Evolutionary conservation across 179 eudicot species (phyloP).

Genomic region (Corrigiola litoralis): DNA sequence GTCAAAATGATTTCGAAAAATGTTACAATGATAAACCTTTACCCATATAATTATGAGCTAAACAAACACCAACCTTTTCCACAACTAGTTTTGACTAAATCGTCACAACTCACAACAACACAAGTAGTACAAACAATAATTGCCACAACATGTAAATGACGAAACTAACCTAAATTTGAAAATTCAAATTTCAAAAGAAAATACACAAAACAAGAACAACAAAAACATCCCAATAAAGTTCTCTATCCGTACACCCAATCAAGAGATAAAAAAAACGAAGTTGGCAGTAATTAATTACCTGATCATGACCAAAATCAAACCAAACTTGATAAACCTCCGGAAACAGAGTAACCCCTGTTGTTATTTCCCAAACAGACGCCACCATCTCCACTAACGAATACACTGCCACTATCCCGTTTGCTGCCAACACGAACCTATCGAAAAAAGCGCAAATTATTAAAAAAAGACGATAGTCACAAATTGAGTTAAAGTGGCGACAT

Average conservation of each 20-base stretch:
- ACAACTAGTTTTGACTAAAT: not conserved
- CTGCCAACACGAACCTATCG: constrained; percentile 56
- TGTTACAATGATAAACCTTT: not conserved
- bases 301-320: constrained; percentile 88
- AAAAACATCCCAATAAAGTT: not conserved
- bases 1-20: too few relatives aligned
- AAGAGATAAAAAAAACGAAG: not conserved
- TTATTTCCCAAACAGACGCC: constrained; percentile 76
- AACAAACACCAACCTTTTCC: not conserved
- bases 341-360: constrained; percentile 51
- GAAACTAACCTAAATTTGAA: not conserved
- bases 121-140: not conserved
- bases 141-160: not conserved
- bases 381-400: constrained; percentile 75
- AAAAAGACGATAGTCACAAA: not conserved
- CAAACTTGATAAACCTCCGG: constrained; percentile 73
- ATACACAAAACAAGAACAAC: not conserved
- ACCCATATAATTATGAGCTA: not conserved
- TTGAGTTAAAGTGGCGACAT: too few relatives aligned
- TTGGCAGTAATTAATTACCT: constrained; percentile 25
- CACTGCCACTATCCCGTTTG: constrained; percentile 58
- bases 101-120: too few relatives aligned
- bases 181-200: constrained; percentile 1
- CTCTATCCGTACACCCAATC: not conserved
- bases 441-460: not conserved